phyloP scores from a whole-genome alignment of 495 filamentous ascomycete genomes.

The Podospora pseudoanserina region DNA sequence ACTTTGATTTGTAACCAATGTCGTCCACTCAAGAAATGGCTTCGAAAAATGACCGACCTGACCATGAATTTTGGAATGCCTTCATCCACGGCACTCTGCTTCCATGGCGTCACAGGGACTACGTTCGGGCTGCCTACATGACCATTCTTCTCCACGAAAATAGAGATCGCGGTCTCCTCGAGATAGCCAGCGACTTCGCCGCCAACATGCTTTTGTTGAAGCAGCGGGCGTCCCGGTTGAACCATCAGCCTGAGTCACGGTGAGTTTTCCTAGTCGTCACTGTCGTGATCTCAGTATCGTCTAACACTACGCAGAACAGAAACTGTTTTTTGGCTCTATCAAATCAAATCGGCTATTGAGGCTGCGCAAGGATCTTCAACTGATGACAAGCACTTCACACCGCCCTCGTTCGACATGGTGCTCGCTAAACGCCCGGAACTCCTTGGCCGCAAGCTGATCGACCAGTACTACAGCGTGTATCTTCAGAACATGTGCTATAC shows the following conservation, averaged over 20 bases:
- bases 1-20: neutral
- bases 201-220: constrained; percentile 16
- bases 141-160: constrained; percentile 3
- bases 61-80: neutral
- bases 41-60: neutral
- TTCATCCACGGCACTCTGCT: neutral
- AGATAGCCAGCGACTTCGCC: constrained; percentile 22
- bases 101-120: constrained; percentile 15
- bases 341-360: constrained; percentile 18
- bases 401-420: constrained; percentile 7
- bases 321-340: constrained; percentile 29
- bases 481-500: constrained; percentile 14
- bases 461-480: constrained; percentile 18
- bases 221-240: constrained; percentile 13
- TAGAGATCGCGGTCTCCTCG: constrained; percentile 13
- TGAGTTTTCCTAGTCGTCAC: neutral
- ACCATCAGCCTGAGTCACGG: constrained; percentile 18
- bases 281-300: neutral
- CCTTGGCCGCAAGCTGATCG: constrained; percentile 12
- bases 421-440: constrained; percentile 11
- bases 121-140: constrained; percentile 15
- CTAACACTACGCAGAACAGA: constrained; percentile 12
- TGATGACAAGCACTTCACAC: neutral
- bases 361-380: neutral
- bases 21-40: neutral